These are phyloP conservation scores for Ceratocystis papillata DNA, from an alignment of 2,329 filamentous ascomycete genomes.

Conservation along the genomic window DNA sequence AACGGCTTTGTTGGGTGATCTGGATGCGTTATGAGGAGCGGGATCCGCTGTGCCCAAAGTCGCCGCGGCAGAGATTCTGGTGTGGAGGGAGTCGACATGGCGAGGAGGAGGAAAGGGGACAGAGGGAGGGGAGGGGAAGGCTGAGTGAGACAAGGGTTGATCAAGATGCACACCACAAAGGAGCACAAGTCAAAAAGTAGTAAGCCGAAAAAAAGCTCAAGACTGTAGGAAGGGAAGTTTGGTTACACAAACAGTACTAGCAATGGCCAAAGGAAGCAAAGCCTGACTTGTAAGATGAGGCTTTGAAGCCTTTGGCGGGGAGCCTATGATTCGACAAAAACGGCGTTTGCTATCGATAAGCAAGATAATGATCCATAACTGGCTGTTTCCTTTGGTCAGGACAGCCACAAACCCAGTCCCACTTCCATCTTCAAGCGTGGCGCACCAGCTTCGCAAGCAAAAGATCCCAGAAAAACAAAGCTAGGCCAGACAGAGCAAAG, in stretches of 20 bases:
- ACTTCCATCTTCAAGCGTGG: no score
- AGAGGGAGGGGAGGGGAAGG: slow-evolving; percentile 27
- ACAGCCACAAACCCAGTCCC: no score
- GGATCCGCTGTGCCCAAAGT: slow-evolving; percentile 46
- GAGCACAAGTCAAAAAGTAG: not conserved
- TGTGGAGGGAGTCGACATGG: slow-evolving; percentile 16
- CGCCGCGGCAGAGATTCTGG: slow-evolving; percentile 33
- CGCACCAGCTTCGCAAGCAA: no score
- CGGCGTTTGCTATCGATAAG: not conserved
- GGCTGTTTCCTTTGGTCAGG: not conserved
- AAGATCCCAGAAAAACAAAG: no score
- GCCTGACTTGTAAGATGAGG: no score
- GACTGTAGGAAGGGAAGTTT: no score
- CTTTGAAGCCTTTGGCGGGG: no score
- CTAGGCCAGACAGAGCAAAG: not conserved
- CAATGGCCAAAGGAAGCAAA: not conserved
- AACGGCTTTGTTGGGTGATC: slow-evolving; percentile 40
- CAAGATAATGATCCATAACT: not conserved
- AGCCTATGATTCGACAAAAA: not conserved
- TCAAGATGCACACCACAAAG: not conserved
- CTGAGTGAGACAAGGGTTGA: not conserved
- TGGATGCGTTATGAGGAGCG: slow-evolving; percentile 45
- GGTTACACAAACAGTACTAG: no score
- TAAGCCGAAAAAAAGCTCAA: not conserved
- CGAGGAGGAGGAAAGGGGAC: not conserved